These are phyloP conservation scores for Polyplosphaeria fusca DNA, from an alignment of 495 filamentous ascomycete genomes.

Conservation along the genomic window DNA sequence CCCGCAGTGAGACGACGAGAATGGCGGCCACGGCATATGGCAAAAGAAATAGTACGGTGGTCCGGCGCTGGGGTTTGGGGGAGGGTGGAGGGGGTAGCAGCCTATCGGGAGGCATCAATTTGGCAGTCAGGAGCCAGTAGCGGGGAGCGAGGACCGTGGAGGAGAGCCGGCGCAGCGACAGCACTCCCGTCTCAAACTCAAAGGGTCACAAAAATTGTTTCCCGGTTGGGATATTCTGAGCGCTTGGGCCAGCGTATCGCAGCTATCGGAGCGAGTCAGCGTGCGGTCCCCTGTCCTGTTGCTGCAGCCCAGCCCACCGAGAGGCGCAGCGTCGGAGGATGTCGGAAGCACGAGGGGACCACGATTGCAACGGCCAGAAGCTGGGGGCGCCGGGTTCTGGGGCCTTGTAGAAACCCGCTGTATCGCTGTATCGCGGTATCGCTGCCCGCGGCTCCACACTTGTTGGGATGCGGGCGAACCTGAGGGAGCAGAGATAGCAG, in stretches of 20 bases:
- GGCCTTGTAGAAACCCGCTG: no score
- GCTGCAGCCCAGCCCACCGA: no score
- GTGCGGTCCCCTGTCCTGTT: no score
- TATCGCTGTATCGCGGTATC: no score
- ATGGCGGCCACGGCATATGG: conserved; percentile 22
- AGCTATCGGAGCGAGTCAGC: conserved; percentile 15
- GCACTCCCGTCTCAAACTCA: conserved; percentile 7
- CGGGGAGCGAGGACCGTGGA: conserved; percentile 2
- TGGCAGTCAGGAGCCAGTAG: conserved; percentile 6
- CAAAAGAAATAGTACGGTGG: conserved; percentile 28
- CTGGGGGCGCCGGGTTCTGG: background rate
- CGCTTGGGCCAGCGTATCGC: background rate
- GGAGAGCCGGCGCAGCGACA: conserved; percentile 25
- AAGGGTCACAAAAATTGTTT: conserved; percentile 28
- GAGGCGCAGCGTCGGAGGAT: no score
- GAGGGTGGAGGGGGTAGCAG: background rate
- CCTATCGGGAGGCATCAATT: conserved; percentile 21
- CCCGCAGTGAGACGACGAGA: conserved; percentile 5
- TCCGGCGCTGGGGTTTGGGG: conserved; percentile 13
- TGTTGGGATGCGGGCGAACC: no score
- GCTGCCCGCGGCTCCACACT: conserved; percentile 4
- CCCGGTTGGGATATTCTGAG: background rate
- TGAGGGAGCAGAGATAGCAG: no score
- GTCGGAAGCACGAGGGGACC: background rate
- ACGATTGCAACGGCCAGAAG: background rate